phyloP scores from a whole-genome alignment of 768 basidiomycete genomes.

The Termitomyces sp. region DNA sequence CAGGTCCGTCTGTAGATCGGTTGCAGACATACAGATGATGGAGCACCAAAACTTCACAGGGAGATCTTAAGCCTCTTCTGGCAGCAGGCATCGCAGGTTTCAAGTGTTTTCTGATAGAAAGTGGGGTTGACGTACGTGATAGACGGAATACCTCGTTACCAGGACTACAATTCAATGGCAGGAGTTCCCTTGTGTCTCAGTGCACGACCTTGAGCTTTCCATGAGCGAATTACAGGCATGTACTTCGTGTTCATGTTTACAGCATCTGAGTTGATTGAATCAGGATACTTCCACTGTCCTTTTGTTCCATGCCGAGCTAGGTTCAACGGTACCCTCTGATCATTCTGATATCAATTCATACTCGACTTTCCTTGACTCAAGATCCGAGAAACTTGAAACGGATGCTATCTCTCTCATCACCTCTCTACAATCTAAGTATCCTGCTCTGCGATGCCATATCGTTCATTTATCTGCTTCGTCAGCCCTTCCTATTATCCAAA shows the following conservation, averaged over 20 bases:
- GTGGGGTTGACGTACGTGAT: constrained; percentile 78
- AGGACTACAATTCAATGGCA: constrained; percentile 21
- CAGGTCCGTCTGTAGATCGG: constrained; percentile 39
- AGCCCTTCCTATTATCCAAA: constrained; percentile 71
- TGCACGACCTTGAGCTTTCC: constrained; percentile 58
- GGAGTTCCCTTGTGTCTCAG: constrained; percentile 91
- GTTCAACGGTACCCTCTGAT: constrained; percentile 14
- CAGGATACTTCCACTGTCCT: constrained; percentile 69
- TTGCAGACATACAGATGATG: background rate
- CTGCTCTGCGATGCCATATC: constrained; percentile 80
- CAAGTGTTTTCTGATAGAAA: constrained; percentile 95
- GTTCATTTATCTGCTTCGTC: constrained; percentile 90
- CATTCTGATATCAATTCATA: constrained; percentile 50
- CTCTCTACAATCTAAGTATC: constrained; percentile 53
- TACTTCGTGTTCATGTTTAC: background rate
- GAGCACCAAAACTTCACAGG: constrained; percentile 28
- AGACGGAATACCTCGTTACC: constrained; percentile 2
- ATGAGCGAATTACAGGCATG: constrained; percentile 72
- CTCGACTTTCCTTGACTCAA: constrained; percentile 78
- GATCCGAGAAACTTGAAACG: constrained; percentile 75
- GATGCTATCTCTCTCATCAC: constrained; percentile 79
- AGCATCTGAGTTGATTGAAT: constrained; percentile 1
- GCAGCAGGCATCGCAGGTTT: constrained; percentile 87
- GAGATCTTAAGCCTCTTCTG: constrained; percentile 70
- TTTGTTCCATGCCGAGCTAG: constrained; percentile 92